Evolutionary conservation across 2,329 filamentous ascomycete genomes (phyloP).

Genomic region (Ceratocystis cubensis): DNA sequence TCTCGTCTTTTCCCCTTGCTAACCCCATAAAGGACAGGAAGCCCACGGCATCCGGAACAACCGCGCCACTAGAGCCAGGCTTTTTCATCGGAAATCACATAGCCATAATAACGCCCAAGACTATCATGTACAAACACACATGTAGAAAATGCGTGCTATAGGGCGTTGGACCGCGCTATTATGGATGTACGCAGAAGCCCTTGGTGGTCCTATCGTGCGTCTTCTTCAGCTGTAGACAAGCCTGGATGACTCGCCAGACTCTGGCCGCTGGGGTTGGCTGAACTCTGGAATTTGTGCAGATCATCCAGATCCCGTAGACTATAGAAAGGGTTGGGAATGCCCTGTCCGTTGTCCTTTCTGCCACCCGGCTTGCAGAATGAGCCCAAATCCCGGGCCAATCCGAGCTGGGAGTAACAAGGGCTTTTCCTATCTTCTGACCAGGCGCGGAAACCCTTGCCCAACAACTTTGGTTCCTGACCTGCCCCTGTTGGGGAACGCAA

Average conservation of each 20-base stretch:
- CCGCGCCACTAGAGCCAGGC: no score
- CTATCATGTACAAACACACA: no score
- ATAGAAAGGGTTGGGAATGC: neutral
- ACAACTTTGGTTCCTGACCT: neutral
- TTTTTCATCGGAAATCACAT: no score
- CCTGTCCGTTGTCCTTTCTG: neutral
- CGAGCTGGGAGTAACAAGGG: neutral
- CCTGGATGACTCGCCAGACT: neutral
- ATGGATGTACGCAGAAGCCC: neutral
- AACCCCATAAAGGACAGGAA: no score
- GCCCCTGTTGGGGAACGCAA: neutral
- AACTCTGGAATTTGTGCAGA: neutral
- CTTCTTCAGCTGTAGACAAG: no score
- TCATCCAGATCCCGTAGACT: neutral
- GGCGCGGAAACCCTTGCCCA: neutral
- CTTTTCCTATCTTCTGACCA: neutral
- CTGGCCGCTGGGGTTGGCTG: neutral
- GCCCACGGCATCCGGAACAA: no score
- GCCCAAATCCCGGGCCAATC: neutral
- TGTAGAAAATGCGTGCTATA: no score
- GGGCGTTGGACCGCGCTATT: no score
- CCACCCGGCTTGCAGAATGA: neutral
- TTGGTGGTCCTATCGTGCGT: neutral
- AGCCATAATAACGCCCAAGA: no score
- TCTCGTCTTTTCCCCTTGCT: no score